These are phyloP conservation scores for Neurospora sp. DNA, from an alignment of 495 filamentous ascomycete genomes.

Conservation along the genomic window DNA sequence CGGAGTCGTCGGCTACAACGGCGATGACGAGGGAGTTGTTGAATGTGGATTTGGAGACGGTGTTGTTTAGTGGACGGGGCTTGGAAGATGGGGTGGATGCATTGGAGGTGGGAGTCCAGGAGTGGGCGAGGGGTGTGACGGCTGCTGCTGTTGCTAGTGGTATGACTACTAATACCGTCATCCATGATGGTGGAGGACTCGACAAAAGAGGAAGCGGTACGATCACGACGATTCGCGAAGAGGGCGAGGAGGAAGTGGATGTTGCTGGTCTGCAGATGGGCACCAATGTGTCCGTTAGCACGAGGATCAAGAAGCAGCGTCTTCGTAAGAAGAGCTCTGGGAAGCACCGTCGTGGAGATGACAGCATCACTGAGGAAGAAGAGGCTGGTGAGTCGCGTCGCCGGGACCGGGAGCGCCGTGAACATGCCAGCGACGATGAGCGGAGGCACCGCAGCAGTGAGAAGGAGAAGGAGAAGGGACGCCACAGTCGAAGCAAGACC, in stretches of 20 bases:
- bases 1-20: constrained; percentile 32
- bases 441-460: constrained; percentile 5
- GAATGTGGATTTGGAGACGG: constrained; percentile 28
- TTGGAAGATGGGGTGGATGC: constrained; percentile 25
- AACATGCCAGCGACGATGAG: constrained; percentile 6
- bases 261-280: constrained; percentile 11
- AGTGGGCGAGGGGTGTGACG: constrained; percentile 44
- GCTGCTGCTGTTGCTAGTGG: constrained; percentile 26
- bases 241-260: constrained; percentile 6
- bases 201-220: neutral
- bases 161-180: neutral
- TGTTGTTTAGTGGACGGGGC: constrained; percentile 20
- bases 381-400: constrained; percentile 7
- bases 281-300: constrained; percentile 30
- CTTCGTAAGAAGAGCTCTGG: constrained; percentile 32
- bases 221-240: constrained; percentile 12
- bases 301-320: constrained; percentile 40
- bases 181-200: constrained; percentile 18
- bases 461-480: constrained; percentile 10
- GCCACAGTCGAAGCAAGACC: constrained; percentile 22
- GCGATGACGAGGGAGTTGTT: constrained; percentile 33
- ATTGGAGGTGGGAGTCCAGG: constrained; percentile 25
- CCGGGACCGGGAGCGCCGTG: constrained; percentile 15
- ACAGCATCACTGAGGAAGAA: constrained; percentile 5
- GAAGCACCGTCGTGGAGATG: constrained; percentile 14